A percentile compares a stretch with the other conserved stretches of the same genome.
phyloP scores from a whole-genome alignment of 805 yeast genomes.

The Lipomyces yamadae region DNA sequence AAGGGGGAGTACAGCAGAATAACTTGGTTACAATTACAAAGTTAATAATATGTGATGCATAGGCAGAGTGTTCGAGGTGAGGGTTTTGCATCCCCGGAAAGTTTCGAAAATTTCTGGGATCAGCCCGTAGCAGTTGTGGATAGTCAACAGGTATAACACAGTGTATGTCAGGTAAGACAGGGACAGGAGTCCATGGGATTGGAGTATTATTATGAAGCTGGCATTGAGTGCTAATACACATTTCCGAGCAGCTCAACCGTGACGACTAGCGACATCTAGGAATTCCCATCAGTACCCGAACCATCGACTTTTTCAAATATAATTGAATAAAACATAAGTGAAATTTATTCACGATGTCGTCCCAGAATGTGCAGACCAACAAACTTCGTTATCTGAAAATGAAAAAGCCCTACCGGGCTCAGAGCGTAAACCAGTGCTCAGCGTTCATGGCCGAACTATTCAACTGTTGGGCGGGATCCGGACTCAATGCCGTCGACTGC shows the following conservation, averaged over 20 bases:
- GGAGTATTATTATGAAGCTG: background rate
- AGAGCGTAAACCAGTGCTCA: conserved; percentile 27
- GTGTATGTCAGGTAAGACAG: too few species aligned
- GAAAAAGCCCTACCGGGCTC: conserved; percentile 9
- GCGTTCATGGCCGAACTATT: conserved; percentile 29
- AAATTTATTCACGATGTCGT: conserved; percentile 1
- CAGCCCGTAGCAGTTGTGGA: too few species aligned
- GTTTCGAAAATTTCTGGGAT: too few species aligned
- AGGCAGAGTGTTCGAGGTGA: too few species aligned
- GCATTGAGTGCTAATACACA: background rate
- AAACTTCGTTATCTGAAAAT: conserved; percentile 21
- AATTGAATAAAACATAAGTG: background rate
- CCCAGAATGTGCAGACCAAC: conserved; percentile 17
- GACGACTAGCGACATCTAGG: background rate
- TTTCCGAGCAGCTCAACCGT: background rate
- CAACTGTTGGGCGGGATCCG: conserved; percentile 38
- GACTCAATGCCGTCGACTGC: conserved; percentile 32
- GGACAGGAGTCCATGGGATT: too few species aligned
- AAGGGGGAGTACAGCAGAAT: too few species aligned
- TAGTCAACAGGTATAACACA: too few species aligned
- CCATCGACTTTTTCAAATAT: background rate
- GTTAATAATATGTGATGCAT: too few species aligned
- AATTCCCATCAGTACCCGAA: background rate
- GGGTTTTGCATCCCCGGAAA: too few species aligned
- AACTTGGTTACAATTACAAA: too few species aligned